Evolutionary conservation across 2,329 filamentous ascomycete genomes (phyloP).

Genomic region (Phyllosticta ampelicida): DNA sequence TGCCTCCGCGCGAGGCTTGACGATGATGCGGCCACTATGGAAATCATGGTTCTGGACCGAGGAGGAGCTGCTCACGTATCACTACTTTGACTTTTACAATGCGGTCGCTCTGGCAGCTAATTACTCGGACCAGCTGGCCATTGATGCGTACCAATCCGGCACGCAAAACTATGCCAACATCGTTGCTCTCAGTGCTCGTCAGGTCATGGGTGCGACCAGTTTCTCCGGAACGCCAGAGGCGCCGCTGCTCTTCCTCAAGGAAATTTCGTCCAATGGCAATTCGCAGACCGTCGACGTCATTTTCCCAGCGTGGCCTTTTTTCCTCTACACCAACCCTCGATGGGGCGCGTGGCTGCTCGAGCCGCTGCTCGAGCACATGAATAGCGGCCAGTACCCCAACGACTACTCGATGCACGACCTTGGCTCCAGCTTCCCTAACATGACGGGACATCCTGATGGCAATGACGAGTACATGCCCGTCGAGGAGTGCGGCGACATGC

Average conservation of each 20-base stretch:
- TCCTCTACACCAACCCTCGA: constrained; percentile 70
- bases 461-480: constrained; percentile 66
- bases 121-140: constrained; percentile 60
- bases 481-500: constrained; percentile 71
- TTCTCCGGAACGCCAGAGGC: constrained; percentile 61
- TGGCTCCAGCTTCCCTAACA: constrained; percentile 61
- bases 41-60: constrained; percentile 57
- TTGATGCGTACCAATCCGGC: constrained; percentile 63
- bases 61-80: constrained; percentile 58
- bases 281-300: constrained; percentile 82
- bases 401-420: constrained; percentile 71
- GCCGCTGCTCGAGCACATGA: constrained; percentile 69
- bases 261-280: constrained; percentile 78
- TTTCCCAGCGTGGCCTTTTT: constrained; percentile 77
- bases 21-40: constrained; percentile 71
- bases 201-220: constrained; percentile 68
- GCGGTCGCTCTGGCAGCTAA: constrained; percentile 55
- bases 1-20: constrained; percentile 64
- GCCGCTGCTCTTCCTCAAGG: constrained; percentile 70
- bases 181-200: constrained; percentile 64
- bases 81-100: constrained; percentile 62
- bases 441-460: constrained; percentile 62
- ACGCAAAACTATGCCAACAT: constrained; percentile 68
- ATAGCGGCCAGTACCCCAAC: constrained; percentile 76
- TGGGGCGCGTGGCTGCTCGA: constrained; percentile 74